Evolutionary conservation across 1,284 basidiomycete genomes (phyloP), one percentile per base, ranked within the genome.

Genomic region (Sanghuangporus sanghuang): DNA sequence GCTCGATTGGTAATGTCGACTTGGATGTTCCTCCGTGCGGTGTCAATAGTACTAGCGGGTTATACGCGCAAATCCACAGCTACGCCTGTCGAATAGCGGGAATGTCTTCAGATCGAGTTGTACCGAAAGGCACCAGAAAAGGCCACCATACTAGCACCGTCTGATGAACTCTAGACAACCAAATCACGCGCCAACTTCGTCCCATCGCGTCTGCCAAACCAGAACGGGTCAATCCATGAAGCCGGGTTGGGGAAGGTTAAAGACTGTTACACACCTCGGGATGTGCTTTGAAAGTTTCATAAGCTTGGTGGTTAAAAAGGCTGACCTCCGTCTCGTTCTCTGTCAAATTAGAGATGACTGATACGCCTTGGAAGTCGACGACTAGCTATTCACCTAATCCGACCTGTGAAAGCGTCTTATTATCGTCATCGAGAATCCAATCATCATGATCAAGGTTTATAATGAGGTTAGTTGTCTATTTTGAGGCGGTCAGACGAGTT

Each of bases 301-400:
- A 97, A 9, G 84, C 76, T 50, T 83, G 79, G 48, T 84, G 79
- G 70, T 90, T 90, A 79, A 97, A 97, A 75, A 96, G 89, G 71
- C 92, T 95, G 66, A 95, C 82, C 77, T 98, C 95, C 0, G 92
- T 92, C 75, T 98, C 95, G 73, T 97, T 96, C 75, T 96, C 95
- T 97, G 76, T 11, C 32, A 23, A 23, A 40, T 2, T 12, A 50
- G 39, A 62, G 52, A 16, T 14, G 32, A 23, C 54, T 32, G 9
- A 16, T 18, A 12, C 57, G 16, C 8, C n/a, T 32, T 42, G 38
- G 12, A 23, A 38, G 32, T 14, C 9, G 58, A n/a, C 48, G 35
- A 32, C n/a, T 38, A 2, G 18, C 49, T 32, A 76, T 87, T 68
- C 64, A 95, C 95, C 90, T 63, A 95, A 85, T 12, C 89, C 92